Percentiles rank a stretch among this genome's conserved stretches.
Conservation (phyloP, 1,284 basidiomycete species). For the Sanguinoderma infundibulare region DNA sequence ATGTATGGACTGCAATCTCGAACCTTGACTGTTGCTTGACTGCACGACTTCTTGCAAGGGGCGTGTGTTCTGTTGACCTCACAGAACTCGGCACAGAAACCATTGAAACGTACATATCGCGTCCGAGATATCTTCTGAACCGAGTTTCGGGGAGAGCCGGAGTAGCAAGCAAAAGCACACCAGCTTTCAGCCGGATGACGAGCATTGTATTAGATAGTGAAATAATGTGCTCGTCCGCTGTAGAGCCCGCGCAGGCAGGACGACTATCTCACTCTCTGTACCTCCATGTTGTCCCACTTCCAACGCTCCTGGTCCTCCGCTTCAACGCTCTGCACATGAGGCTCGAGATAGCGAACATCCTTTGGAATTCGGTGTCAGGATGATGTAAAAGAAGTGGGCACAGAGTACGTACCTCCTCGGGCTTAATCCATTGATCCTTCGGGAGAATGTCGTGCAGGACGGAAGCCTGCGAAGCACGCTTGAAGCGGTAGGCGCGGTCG, state of each 20-base stretch:
- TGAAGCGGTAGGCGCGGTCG: conserved; percentile 92
- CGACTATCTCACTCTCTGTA: conserved; percentile 60
- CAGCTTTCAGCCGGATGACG: conserved; percentile 3
- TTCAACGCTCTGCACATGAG: conserved; percentile 78
- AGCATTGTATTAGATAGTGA: conserved; percentile 16
- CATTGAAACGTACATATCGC: not conserved
- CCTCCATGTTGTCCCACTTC: conserved; percentile 82
- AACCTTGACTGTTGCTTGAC: too few species aligned
- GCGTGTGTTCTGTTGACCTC: too few species aligned
- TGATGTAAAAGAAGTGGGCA: not conserved
- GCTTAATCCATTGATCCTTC: conserved; percentile 84
- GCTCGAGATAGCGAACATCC: conserved; percentile 92
- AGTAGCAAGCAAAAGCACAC: not conserved
- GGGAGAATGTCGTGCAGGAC: conserved; percentile 85
- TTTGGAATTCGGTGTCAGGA: conserved; percentile 39
- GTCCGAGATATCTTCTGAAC: not conserved
- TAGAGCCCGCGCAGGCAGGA: conserved; percentile 1
- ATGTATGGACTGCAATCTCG: too few species aligned
- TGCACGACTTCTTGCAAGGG: not conserved
- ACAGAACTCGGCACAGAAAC: not conserved
- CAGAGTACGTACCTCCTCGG: conserved; percentile 69
- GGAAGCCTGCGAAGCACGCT: conserved; percentile 82
- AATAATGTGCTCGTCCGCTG: conserved; percentile 8
- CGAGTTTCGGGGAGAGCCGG: not conserved
- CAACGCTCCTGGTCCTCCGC: conserved; percentile 82